These are phyloP conservation scores for Sporothrix pseudoabietina DNA, from an alignment of 2,329 filamentous ascomycete genomes.

Conservation along the genomic window DNA sequence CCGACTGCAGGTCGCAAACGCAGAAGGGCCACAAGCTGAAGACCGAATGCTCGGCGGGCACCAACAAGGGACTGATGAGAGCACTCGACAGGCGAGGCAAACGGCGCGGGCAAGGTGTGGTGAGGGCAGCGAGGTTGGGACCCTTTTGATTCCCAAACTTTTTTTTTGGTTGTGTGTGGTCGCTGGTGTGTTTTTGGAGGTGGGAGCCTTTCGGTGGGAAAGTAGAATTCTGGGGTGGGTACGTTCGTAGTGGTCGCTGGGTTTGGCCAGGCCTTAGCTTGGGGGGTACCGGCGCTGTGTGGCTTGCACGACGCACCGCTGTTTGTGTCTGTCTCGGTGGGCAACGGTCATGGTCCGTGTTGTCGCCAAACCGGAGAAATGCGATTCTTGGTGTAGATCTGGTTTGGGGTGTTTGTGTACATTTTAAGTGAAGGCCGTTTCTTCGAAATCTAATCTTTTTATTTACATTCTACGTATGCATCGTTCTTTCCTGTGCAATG, in stretches of 20 bases:
- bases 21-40: conserved; percentile 1
- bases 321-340: neutral
- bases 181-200: neutral
- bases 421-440: neutral
- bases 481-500: neutral
- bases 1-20: conserved; percentile 8
- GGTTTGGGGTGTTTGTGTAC: neutral
- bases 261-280: neutral
- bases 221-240: neutral
- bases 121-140: neutral
- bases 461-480: neutral
- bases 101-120: neutral
- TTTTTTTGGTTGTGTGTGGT: conserved; percentile 21
- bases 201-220: neutral
- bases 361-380: neutral
- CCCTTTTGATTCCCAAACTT: conserved; percentile 13
- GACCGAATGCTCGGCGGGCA: neutral
- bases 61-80: neutral
- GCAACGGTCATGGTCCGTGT: neutral
- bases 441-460: neutral
- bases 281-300: neutral
- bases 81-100: neutral
- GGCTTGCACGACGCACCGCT: neutral
- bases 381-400: neutral
- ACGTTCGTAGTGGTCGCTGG: neutral